A percentile compares a stretch with the other conserved stretches of the same genome.
Conservation (phyloP, 2,329 filamentous ascomycete genomes). For the Hypoxylon sp. region DNA sequence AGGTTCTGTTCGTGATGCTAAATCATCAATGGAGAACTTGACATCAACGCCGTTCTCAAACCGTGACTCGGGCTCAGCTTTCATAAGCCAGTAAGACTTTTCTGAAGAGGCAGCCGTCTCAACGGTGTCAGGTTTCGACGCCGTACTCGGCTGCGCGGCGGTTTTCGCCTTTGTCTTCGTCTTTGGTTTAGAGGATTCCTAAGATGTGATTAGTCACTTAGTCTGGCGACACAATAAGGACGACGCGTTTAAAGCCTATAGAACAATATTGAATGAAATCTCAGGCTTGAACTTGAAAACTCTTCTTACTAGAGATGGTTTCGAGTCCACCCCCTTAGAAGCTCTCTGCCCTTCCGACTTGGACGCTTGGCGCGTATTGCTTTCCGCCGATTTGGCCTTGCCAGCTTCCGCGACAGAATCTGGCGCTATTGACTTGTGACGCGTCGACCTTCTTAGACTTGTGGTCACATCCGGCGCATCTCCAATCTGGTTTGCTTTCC, state of each 20-base stretch:
- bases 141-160: slow-evolving; percentile 24
- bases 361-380: slow-evolving; percentile 6
- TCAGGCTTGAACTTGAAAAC: neutral
- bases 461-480: slow-evolving; percentile 27
- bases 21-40: slow-evolving; percentile 93
- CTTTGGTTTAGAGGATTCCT: slow-evolving; percentile 29
- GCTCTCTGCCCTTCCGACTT: slow-evolving; percentile 17
- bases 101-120: slow-evolving; percentile 30
- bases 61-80: slow-evolving; percentile 89
- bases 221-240: neutral
- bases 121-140: slow-evolving; percentile 29
- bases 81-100: slow-evolving; percentile 81
- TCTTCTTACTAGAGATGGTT: slow-evolving; percentile 32
- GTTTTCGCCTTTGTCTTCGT: slow-evolving; percentile 28
- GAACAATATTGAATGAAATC: neutral
- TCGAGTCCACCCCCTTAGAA: slow-evolving; percentile 13
- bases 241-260: neutral
- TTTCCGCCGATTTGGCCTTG: slow-evolving; percentile 8
- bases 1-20: slow-evolving; percentile 78
- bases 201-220: slow-evolving; percentile 17
- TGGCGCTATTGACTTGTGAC: slow-evolving; percentile 39
- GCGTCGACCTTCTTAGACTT: slow-evolving; percentile 46
- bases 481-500: slow-evolving; percentile 43
- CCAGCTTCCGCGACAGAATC: slow-evolving; percentile 18
- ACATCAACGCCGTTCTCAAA: slow-evolving; percentile 90